Evolutionary conservation across 495 filamentous ascomycete species (phyloP).

Genomic region (Poronia punctata): DNA sequence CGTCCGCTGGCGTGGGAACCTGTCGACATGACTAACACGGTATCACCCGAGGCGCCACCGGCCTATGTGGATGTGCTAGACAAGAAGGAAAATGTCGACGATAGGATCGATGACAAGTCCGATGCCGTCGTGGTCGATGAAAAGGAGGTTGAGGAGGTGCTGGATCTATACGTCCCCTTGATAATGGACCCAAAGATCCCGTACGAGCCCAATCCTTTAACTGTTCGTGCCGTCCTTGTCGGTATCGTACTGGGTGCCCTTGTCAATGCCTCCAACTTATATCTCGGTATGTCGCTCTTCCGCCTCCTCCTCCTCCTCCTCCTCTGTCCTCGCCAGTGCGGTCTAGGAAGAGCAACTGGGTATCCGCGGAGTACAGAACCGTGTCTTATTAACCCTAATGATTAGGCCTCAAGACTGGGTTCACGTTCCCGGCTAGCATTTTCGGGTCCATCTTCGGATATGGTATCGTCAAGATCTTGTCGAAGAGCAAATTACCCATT

Average conservation of each 20-base stretch:
- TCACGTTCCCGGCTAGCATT: slow-evolving; percentile 53
- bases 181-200: slow-evolving; percentile 35
- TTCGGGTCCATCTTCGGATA: slow-evolving; percentile 62
- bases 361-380: neutral
- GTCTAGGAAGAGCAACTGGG: neutral
- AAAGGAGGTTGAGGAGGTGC: slow-evolving; percentile 28
- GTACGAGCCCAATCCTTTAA: slow-evolving; percentile 45
- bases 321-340: neutral
- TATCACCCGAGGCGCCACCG: slow-evolving; percentile 16
- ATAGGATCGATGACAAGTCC: slow-evolving; percentile 10
- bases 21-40: slow-evolving; percentile 11
- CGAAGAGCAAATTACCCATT: slow-evolving; percentile 46
- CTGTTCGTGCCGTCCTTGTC: slow-evolving; percentile 48
- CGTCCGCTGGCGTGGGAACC: neutral
- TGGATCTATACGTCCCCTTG: slow-evolving; percentile 44
- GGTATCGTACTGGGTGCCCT: slow-evolving; percentile 53
- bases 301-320: neutral
- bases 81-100: slow-evolving; percentile 14
- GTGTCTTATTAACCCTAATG: slow-evolving; percentile 14
- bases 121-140: slow-evolving; percentile 14
- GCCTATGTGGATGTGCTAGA: slow-evolving; percentile 12
- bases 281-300: slow-evolving; percentile 42
- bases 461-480: slow-evolving; percentile 52
- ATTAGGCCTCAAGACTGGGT: slow-evolving; percentile 57
- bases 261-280: slow-evolving; percentile 59